phyloP scores from a whole-genome alignment of 768 basidiomycete species.

The Suillus luteus region DNA sequence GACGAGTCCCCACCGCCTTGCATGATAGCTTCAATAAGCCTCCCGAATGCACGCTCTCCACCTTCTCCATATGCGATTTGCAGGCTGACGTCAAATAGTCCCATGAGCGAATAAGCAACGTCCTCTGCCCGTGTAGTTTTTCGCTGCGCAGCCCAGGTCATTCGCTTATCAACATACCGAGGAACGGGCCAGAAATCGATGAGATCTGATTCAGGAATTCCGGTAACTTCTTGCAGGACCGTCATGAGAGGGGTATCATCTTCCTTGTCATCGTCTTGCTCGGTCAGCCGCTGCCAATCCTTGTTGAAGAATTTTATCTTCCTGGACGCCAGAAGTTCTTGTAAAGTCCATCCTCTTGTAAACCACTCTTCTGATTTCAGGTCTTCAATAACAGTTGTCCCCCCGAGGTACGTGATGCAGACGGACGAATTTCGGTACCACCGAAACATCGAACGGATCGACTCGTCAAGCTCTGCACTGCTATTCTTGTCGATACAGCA shows the following conservation, averaged over 20 bases:
- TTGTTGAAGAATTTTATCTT: conserved; percentile 1
- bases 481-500: not conserved
- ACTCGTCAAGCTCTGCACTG: not conserved
- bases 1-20: not conserved
- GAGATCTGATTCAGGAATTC: not conserved
- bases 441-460: not conserved
- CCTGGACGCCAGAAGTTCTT: not conserved
- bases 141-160: not conserved
- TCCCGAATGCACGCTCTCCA: not conserved
- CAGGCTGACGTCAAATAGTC: not conserved
- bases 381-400: not conserved
- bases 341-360: not conserved
- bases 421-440: not conserved
- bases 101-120: not conserved
- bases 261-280: not conserved
- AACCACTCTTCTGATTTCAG: not conserved
- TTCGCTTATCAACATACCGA: not conserved
- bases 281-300: not conserved
- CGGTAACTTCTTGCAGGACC: not conserved
- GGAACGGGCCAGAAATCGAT: not conserved
- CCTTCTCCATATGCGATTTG: not conserved
- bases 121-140: not conserved
- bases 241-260: not conserved
- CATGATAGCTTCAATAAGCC: not conserved
- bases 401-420: not conserved